Conservation (phyloP, 2,329 filamentous ascomycete species). For the Endoconidiophora laricicola region DNA sequence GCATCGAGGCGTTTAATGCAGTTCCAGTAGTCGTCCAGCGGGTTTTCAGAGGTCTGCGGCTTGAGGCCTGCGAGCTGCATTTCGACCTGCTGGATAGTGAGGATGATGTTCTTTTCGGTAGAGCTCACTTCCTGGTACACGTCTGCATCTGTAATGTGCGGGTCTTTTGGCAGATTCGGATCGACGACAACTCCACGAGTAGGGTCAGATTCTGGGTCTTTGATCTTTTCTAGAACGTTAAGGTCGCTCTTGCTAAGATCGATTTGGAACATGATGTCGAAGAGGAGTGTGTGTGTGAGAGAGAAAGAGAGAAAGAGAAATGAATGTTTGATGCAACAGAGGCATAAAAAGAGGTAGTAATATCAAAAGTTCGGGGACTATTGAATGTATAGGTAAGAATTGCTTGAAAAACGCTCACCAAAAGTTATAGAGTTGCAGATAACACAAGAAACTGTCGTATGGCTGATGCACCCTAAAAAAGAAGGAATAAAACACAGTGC, state of each 20-base stretch:
- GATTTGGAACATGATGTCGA: constrained; percentile 28
- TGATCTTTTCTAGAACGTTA: constrained; percentile 48
- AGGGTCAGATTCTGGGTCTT: constrained; percentile 47
- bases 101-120: constrained; percentile 36
- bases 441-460: too few relatives aligned
- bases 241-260: constrained; percentile 41
- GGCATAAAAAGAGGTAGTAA: too few relatives aligned
- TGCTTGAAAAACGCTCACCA: too few relatives aligned
- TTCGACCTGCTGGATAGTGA: constrained; percentile 38
- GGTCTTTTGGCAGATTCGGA: constrained; percentile 37
- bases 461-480: too few relatives aligned
- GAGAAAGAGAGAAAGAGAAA: background rate
- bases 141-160: constrained; percentile 33
- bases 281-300: background rate
- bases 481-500: too few relatives aligned
- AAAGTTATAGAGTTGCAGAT: too few relatives aligned
- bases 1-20: constrained; percentile 33
- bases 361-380: too few relatives aligned
- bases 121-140: constrained; percentile 35
- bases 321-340: background rate
- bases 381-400: too few relatives aligned
- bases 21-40: constrained; percentile 28
- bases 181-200: constrained; percentile 37
- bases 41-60: constrained; percentile 22
- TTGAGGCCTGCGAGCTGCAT: constrained; percentile 30